phyloP scores from a whole-genome alignment of 108 stramenopile genomes.

The Fragilariopsis cylindrus region DNA sequence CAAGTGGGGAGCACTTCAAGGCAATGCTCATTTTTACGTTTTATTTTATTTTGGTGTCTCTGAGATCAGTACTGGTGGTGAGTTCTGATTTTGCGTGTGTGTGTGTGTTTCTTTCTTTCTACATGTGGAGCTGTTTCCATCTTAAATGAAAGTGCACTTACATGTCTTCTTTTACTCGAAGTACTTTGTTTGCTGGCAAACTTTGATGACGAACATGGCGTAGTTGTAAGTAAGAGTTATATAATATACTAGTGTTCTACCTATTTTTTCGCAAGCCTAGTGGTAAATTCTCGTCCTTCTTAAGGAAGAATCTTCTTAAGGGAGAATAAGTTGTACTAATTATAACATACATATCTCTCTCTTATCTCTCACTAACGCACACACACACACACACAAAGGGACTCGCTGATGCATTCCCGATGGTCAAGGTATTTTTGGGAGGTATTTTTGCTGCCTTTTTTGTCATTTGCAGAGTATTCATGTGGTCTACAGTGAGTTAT shows the following conservation, averaged over 20 bases:
- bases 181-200: slow-evolving; percentile 80
- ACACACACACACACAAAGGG: slow-evolving; percentile 21
- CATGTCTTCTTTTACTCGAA: slow-evolving; percentile 6
- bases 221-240: slow-evolving; percentile 6
- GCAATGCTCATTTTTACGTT: slow-evolving; percentile 66
- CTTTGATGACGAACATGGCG: slow-evolving; percentile 80
- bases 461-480: slow-evolving; percentile 66
- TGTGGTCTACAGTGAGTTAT: slow-evolving; percentile 74
- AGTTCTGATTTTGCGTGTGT: neutral
- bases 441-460: slow-evolving; percentile 74
- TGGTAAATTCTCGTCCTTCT: too few species aligned
- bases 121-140: too few species aligned
- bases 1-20: slow-evolving; percentile 68
- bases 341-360: too few species aligned
- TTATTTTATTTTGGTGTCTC: slow-evolving; percentile 82
- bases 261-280: too few species aligned
- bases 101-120: neutral
- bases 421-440: slow-evolving; percentile 62
- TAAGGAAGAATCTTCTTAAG: too few species aligned
- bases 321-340: too few species aligned
- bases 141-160: neutral
- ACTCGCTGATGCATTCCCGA: slow-evolving; percentile 74
- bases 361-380: neutral
- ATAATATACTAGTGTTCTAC: too few species aligned
- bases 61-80: slow-evolving; percentile 64